These are phyloP conservation scores for Pseudogymnoascus sp. DNA, from an alignment of 2,329 filamentous ascomycete species.

Conservation along the genomic window DNA sequence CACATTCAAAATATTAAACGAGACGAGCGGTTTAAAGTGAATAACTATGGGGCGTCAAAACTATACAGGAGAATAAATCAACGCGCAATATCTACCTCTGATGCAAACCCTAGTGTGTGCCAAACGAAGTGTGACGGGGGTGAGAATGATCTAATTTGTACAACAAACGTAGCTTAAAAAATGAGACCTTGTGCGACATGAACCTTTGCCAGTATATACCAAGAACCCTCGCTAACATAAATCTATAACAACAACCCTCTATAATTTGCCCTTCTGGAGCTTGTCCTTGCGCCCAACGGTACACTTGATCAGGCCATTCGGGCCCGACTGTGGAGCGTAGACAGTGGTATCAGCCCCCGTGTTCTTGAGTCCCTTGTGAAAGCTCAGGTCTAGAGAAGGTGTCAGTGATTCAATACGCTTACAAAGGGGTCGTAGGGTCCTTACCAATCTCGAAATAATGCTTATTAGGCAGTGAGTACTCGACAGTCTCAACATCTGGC, in stretches of 20 bases:
- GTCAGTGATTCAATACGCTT: conserved; percentile 18
- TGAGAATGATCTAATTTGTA: conserved; percentile 6
- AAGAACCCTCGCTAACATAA: background rate
- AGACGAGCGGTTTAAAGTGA: background rate
- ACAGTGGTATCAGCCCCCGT: conserved; percentile 93
- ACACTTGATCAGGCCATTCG: conserved; percentile 93
- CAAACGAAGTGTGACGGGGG: background rate
- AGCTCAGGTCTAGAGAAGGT: conserved; percentile 64
- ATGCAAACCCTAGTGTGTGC: background rate
- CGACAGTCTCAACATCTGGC: conserved; percentile 61
- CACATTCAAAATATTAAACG: background rate
- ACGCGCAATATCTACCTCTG: background rate
- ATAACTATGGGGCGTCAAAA: background rate
- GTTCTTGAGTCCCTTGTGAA: conserved; percentile 94
- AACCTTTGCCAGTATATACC: background rate
- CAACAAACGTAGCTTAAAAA: background rate
- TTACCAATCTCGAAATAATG: conserved; percentile 95
- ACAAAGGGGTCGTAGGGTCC: conserved; percentile 28
- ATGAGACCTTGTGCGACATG: background rate
- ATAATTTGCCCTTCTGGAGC: background rate
- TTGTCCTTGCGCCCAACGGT: conserved; percentile 55
- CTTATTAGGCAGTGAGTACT: conserved; percentile 90
- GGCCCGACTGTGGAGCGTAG: conserved; percentile 83
- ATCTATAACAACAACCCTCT: background rate
- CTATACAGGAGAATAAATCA: background rate